phyloP scores from a whole-genome alignment of 257 asterid genomes.

The Lithospermum erythrorhizon region DNA sequence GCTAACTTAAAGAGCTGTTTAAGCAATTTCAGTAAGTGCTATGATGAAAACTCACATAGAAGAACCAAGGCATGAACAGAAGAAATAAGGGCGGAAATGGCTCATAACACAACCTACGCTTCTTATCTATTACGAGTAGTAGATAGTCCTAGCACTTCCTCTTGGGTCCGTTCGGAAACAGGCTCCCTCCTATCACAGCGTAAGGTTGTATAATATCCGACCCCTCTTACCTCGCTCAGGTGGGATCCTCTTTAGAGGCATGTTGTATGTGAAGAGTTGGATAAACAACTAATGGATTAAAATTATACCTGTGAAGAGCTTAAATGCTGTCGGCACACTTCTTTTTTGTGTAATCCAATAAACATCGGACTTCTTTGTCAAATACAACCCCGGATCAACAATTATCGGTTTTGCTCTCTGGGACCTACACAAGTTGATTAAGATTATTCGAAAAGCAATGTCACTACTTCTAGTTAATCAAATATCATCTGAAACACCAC shows the following conservation, averaged over 20 bases:
- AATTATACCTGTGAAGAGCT: constrained; percentile 78
- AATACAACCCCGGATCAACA: constrained; percentile 87
- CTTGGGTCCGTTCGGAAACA: too few relatives aligned
- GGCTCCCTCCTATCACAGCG: too few relatives aligned
- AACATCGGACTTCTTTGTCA: constrained; percentile 73
- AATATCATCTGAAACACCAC: not conserved
- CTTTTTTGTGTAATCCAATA: constrained; percentile 94
- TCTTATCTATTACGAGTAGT: too few relatives aligned
- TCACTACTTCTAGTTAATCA: constrained; percentile 3
- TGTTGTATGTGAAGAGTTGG: not conserved
- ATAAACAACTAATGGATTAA: constrained; percentile 3
- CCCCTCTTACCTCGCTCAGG: too few relatives aligned
- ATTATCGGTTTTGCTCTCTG: constrained; percentile 93
- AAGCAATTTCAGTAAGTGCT: too few relatives aligned
- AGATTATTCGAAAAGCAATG: not conserved
- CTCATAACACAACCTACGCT: too few relatives aligned
- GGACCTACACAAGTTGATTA: constrained; percentile 32
- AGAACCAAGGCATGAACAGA: too few relatives aligned
- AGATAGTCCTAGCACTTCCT: too few relatives aligned
- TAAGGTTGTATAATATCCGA: too few relatives aligned
- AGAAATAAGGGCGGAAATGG: not conserved
- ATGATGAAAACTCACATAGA: not conserved
- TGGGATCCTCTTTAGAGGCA: too few relatives aligned
- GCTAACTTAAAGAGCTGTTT: too few relatives aligned
- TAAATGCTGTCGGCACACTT: constrained; percentile 95